phyloP scores from a whole-genome alignment of 306 rosid genomes.

The Prinsepia uniflora region DNA sequence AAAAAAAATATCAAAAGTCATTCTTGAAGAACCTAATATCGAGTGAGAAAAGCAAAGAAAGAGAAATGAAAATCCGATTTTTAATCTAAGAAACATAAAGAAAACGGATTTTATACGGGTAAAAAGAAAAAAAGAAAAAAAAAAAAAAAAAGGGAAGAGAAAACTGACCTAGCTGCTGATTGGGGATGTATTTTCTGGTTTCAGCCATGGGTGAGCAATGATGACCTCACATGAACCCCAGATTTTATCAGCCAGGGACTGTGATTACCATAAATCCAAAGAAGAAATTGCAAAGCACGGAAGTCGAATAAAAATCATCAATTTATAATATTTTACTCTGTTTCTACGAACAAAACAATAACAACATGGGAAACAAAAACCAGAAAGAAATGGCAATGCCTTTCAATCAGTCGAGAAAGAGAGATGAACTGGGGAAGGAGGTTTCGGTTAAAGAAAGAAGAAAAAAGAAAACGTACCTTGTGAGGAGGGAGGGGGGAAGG shows the following conservation, averaged over 20 bases:
- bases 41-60: neutral
- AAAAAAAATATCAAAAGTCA: neutral
- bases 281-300: neutral
- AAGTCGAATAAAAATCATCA: neutral
- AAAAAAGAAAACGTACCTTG: neutral
- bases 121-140: neutral
- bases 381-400: neutral
- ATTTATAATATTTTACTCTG: neutral
- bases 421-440: neutral
- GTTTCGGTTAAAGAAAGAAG: neutral
- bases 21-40: neutral
- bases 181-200: slow-evolving; percentile 29
- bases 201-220: slow-evolving; percentile 41
- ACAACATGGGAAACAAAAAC: neutral
- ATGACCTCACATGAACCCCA: slow-evolving; percentile 18
- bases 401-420: neutral
- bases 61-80: neutral
- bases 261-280: neutral
- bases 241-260: slow-evolving; percentile 20
- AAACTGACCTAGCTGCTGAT: slow-evolving; percentile 47
- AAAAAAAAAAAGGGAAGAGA: neutral
- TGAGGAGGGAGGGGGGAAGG: neutral
- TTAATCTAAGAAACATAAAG: neutral
- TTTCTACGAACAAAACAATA: neutral
- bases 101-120: neutral